These are phyloP conservation scores for Syzygium jambos DNA, from an alignment of 345 rosid genomes.

Conservation along the genomic window DNA sequence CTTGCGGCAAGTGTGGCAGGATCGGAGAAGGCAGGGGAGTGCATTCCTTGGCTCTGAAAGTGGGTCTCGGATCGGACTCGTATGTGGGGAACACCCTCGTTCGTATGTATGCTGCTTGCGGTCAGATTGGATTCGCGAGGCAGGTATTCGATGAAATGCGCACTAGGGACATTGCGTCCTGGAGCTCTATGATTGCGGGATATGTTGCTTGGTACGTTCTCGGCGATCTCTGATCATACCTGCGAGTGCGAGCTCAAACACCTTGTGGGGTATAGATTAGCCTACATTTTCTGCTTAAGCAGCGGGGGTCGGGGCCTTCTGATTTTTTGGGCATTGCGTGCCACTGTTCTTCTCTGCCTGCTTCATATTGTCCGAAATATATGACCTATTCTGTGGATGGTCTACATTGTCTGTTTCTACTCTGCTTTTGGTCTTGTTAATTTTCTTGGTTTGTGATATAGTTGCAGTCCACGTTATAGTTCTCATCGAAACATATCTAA, in stretches of 20 bases:
- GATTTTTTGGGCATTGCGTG: neutral
- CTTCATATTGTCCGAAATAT: neutral
- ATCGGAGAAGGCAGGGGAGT: conserved; percentile 5
- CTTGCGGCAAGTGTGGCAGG: conserved; percentile 16
- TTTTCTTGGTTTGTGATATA: neutral
- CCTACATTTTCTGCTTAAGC: neutral
- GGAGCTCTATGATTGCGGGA: conserved; percentile 48
- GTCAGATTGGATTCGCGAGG: conserved; percentile 20
- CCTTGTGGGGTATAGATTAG: neutral
- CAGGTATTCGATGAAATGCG: conserved; percentile 26
- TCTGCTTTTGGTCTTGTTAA: neutral
- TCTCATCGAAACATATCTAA: neutral
- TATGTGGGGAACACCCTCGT: conserved; percentile 18
- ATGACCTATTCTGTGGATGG: neutral
- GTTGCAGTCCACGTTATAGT: neutral
- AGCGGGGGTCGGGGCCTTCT: neutral
- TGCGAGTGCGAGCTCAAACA: neutral
- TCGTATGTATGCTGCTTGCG: conserved; percentile 19
- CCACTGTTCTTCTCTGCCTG: neutral
- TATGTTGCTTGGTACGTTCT: conserved; percentile 19
- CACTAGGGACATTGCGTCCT: conserved; percentile 32
- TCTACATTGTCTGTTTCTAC: neutral
- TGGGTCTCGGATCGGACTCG: conserved; percentile 11
- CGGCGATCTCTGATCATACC: neutral
- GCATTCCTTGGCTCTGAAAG: conserved; percentile 12